These are phyloP conservation scores for Eucalyptus guilfoylei DNA, from an alignment of 345 rosid species.

Conservation along the genomic window DNA sequence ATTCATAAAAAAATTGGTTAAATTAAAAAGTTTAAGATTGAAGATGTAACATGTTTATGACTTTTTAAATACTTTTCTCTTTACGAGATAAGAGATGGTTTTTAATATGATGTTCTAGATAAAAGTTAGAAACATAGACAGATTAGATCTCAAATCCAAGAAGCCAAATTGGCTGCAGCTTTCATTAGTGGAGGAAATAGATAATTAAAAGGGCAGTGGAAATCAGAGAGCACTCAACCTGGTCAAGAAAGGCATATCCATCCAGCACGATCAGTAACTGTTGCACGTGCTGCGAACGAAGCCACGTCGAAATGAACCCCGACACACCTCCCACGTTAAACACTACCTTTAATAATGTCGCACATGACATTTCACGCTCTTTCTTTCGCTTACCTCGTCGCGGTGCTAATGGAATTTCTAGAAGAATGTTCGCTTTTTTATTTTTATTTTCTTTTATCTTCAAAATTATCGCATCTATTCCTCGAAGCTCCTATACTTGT, in stretches of 20 bases:
- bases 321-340: background rate
- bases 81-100: background rate
- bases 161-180: background rate
- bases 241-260: background rate
- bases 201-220: background rate
- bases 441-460: rapidly evolving
- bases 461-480: background rate
- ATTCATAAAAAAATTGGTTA: too few species aligned
- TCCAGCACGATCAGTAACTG: background rate
- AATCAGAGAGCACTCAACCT: background rate
- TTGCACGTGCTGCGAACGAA: background rate
- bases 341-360: background rate
- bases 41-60: too few species aligned
- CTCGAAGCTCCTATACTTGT: background rate
- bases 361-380: background rate
- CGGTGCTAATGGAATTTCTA: background rate
- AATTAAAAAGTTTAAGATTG: too few species aligned
- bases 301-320: background rate
- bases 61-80: background rate
- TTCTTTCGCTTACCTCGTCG: background rate
- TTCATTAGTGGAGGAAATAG: background rate
- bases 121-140: background rate
- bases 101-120: background rate
- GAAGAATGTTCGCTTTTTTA: too few species aligned
- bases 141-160: background rate